Evolutionary conservation across 2,329 filamentous ascomycete genomes (phyloP), one percentile per base, ranked within the genome.

Genomic region (Pseudogymnoascus sp.): DNA sequence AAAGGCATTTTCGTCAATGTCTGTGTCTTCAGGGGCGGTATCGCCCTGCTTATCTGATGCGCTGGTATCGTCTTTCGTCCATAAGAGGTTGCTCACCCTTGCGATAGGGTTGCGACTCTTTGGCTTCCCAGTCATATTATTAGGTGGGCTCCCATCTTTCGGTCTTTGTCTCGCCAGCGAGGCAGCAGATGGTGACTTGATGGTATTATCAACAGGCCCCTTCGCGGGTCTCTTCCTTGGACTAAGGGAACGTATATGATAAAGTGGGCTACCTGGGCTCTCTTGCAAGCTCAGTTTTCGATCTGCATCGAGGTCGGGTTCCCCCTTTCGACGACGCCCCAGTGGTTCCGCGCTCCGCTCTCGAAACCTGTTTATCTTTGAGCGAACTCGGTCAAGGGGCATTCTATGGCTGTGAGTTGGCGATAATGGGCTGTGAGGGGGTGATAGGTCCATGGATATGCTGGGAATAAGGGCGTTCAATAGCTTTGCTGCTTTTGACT

Each of bases 361-460:
- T 21, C 74, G 73, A 14, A 71, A 71, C 34, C 69, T 75, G 67
- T 60, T 75, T 70, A 72, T 76, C 73, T 72, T 78, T 71, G 70
- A 75, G 11, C 75, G 75, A 34, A 79, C 73, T 16, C 70, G 75
- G 34, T 77, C 76, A 11, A 80, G 71, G n/a, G 71, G 43, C 0
- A 84, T 82, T 63, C 85, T 88, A 62, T 86, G 82, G 0, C 79
- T 77, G 25, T 57, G 48, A 16, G 8, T 57, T 10, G 48, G 48
- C 31, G 89, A 88, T 6, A 89, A 91, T 2, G 79, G 78, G 1
- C 87, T 91, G 6, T 79, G 79, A 3, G 81, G 78, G 1, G 86
- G 83, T 3, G 88, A 90, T 7, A 89, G 73, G 64, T 89, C 86
- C 67, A 84, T 80, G 21, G 83, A 82, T 65, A 87, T 83, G 11